Conservation (phyloP, 495 filamentous ascomycete species). For the Aspergillus heteromorphus region DNA sequence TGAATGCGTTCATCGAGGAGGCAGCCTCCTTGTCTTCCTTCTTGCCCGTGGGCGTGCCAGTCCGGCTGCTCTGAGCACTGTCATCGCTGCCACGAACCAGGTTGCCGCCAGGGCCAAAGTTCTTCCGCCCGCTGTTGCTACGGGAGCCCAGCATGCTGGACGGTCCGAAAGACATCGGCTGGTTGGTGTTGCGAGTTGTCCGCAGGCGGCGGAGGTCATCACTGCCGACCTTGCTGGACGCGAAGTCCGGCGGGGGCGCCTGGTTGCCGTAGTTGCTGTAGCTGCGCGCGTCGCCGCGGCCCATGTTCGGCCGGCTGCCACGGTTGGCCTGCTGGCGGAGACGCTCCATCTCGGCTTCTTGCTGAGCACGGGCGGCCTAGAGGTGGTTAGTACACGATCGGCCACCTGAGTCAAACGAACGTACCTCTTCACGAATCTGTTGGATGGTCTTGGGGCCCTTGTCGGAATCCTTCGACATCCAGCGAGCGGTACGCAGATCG, state of each 20-base stretch:
- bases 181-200: conserved; percentile 57
- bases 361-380: conserved; percentile 66
- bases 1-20: conserved; percentile 79
- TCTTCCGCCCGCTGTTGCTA: conserved; percentile 79
- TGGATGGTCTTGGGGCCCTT: conserved; percentile 97
- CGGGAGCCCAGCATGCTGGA: conserved; percentile 73
- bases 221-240: conserved; percentile 74
- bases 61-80: conserved; percentile 76
- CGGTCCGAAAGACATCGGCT: conserved; percentile 59
- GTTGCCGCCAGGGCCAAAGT: conserved; percentile 64
- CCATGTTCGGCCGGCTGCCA: conserved; percentile 59
- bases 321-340: conserved; percentile 43
- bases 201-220: conserved; percentile 82
- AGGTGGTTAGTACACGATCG: conserved; percentile 12
- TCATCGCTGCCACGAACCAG: conserved; percentile 70
- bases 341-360: conserved; percentile 53
- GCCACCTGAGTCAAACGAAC: conserved; percentile 14
- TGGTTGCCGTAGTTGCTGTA: conserved; percentile 63
- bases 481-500: conserved; percentile 69
- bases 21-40: conserved; percentile 63
- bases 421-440: conserved; percentile 80
- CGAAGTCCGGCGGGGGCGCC: conserved; percentile 62
- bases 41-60: conserved; percentile 73
- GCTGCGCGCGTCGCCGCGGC: conserved; percentile 80
- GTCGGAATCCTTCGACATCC: conserved; percentile 75